Conservation (phyloP, 176 grass and related monocot species). For the Otatea glauca region DNA sequence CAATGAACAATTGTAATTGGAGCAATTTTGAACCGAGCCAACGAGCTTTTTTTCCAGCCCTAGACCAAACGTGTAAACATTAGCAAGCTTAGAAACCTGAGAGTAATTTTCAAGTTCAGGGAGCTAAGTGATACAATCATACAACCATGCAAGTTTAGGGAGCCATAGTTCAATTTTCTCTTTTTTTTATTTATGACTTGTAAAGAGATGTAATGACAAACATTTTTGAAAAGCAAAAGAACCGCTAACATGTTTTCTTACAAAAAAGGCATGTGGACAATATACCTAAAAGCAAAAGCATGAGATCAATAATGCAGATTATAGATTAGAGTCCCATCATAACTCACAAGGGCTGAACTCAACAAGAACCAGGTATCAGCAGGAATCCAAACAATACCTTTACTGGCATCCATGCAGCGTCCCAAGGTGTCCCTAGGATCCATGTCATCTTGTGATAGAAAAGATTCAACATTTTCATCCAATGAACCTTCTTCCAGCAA, state of each 20-base stretch:
- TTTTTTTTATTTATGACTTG: neutral
- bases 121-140: neutral
- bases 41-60: no score
- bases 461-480: constrained; percentile 99
- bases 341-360: constrained; percentile 9
- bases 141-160: neutral
- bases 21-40: no score
- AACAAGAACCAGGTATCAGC: constrained; percentile 32
- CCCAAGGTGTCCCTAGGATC: constrained; percentile 91
- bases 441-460: constrained; percentile 97
- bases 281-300: constrained; percentile 27
- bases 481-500: constrained; percentile 93
- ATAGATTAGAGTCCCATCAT: constrained; percentile 11
- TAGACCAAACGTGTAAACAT: no score
- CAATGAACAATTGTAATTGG: no score
- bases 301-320: constrained; percentile 1
- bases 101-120: neutral
- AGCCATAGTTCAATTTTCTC: neutral
- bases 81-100: neutral
- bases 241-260: neutral
- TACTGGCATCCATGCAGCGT: constrained; percentile 83
- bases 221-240: neutral
- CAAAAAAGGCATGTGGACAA: constrained; percentile 9
- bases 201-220: neutral
- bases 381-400: constrained; percentile 61